Conservation (phyloP, 116 monocot species). For the Posidonia oceanica region DNA sequence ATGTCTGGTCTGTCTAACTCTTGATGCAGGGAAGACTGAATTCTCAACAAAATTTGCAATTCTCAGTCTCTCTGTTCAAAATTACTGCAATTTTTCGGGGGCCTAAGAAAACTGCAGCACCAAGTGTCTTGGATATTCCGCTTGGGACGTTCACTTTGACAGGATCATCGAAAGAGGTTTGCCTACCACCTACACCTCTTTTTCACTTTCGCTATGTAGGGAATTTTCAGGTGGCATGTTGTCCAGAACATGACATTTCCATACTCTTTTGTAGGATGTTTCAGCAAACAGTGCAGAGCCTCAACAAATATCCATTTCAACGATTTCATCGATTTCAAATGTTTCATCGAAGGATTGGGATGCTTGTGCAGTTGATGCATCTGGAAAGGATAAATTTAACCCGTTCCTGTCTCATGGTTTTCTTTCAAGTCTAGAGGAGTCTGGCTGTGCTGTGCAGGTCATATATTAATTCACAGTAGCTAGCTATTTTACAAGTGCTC, state of each 20-base stretch:
- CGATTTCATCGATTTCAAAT: slow-evolving; percentile 66
- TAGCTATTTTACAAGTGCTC: no score
- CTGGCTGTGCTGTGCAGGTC: slow-evolving; percentile 71
- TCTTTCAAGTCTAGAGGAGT: slow-evolving; percentile 79
- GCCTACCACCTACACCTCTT: slow-evolving; percentile 3
- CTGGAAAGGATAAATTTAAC: slow-evolving; percentile 55
- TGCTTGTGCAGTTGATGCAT: slow-evolving; percentile 68
- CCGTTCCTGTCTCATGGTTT: slow-evolving; percentile 92
- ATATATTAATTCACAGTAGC: neutral
- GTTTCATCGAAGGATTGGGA: slow-evolving; percentile 79
- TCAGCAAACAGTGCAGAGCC: slow-evolving; percentile 14
- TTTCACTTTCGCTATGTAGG: neutral
- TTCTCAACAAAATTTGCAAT: neutral
- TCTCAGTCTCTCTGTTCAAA: slow-evolving; percentile 13
- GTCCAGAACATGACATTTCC: neutral
- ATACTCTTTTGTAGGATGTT: slow-evolving; percentile 24
- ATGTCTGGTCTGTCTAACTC: neutral
- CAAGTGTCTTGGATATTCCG: slow-evolving; percentile 26
- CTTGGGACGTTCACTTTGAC: slow-evolving; percentile 47
- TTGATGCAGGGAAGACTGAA: slow-evolving; percentile 4
- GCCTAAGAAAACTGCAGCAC: slow-evolving; percentile 29
- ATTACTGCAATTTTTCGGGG: slow-evolving; percentile 75
- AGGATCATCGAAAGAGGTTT: slow-evolving; percentile 43
- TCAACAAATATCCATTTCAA: slow-evolving; percentile 42
- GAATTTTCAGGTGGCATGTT: neutral